Evolutionary conservation across 805 yeast genomes (phyloP), one percentile per base, ranked within the genome.

Genomic region (Myxozyma mucilagina): DNA sequence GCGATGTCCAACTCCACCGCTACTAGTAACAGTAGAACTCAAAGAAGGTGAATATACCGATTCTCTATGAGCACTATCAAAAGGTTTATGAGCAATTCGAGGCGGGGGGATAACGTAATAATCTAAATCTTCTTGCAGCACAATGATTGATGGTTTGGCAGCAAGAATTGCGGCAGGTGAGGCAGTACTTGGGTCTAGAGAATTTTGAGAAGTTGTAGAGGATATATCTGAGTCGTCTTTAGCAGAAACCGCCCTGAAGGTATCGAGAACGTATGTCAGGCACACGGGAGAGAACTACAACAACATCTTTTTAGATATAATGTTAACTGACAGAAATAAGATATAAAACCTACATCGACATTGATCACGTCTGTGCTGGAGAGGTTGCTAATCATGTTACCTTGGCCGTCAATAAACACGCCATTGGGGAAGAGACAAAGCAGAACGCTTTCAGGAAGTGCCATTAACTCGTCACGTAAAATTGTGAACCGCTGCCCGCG

Each of bases 41-140:
- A 35, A 14, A 9, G 57, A 35, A 4, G 51, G 24, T 4, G 58
- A n/a, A 32, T 49, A 44, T 20, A n/a, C 32, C n/a, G 55, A 38
- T 4, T 34, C 38, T 6, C 47, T 45, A 13, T 45, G 11, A 14
- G 47, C 6, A 18, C 43, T 9, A 20, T 39, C 47, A 10, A 18
- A 43, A 20, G 36, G 42, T 24, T 49, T 55, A 43, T 55, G 61
- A 20, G 52, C 42, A 85, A 1, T 80, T 60, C 74, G 44, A 76
- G 63, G 20, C 47, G 90, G 92, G 1, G 97, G 96, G 16, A 94
- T 86, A 65, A 96, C 89, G 74, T 92, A 94, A 75, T 84, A 94
- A 72, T 94, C 99, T 67, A 94, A 80, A 74, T 94, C 99, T 73
- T 94, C 99, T 64, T 97, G 80, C 57, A 94, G 79, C 3, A 93